These are phyloP conservation scores for Cryoendolithus antarcticus DNA, from an alignment of 2,329 filamentous ascomycete genomes.

Conservation along the genomic window DNA sequence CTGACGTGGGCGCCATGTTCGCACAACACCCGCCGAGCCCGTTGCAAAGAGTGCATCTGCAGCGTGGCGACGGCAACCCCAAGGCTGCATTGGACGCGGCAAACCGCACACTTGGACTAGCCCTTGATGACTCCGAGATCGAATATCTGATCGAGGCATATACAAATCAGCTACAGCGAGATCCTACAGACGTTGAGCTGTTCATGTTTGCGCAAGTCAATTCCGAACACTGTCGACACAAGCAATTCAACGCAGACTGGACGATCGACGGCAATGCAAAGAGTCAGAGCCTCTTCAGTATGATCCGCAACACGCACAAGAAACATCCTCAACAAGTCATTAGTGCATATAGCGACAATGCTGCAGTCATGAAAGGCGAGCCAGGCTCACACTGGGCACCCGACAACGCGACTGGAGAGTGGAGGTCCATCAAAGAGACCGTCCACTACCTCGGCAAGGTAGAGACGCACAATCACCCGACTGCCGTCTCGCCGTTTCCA, in stretches of 20 bases:
- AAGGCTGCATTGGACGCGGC: slow-evolving; percentile 65
- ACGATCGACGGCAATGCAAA: slow-evolving; percentile 79
- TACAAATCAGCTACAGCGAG: slow-evolving; percentile 48
- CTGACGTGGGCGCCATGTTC: slow-evolving; percentile 67
- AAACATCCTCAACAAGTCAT: slow-evolving; percentile 68
- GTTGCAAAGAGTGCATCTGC: slow-evolving; percentile 56
- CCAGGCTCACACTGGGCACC: slow-evolving; percentile 73
- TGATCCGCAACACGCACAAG: slow-evolving; percentile 92
- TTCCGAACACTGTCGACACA: slow-evolving; percentile 81
- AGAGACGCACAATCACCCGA: slow-evolving; percentile 96
- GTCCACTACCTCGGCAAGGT: slow-evolving; percentile 88
- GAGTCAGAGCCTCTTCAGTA: slow-evolving; percentile 72
- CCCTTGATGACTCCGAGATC: slow-evolving; percentile 78
- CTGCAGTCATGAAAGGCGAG: slow-evolving; percentile 73
- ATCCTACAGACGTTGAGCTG: slow-evolving; percentile 80
- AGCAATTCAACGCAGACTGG: slow-evolving; percentile 96
- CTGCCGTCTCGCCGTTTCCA: slow-evolving; percentile 83
- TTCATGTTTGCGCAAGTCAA: slow-evolving; percentile 99
- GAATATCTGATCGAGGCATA: slow-evolving; percentile 82
- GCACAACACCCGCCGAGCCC: slow-evolving; percentile 52
- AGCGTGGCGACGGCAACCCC: slow-evolving; percentile 39
- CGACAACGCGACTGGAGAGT: slow-evolving; percentile 72
- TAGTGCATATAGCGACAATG: slow-evolving; percentile 95
- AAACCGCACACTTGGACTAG: slow-evolving; percentile 73
- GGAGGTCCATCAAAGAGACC: slow-evolving; percentile 73